Evolutionary conservation across 495 filamentous ascomycete species (phyloP).

Genomic region (Elasticomyces elasticus): DNA sequence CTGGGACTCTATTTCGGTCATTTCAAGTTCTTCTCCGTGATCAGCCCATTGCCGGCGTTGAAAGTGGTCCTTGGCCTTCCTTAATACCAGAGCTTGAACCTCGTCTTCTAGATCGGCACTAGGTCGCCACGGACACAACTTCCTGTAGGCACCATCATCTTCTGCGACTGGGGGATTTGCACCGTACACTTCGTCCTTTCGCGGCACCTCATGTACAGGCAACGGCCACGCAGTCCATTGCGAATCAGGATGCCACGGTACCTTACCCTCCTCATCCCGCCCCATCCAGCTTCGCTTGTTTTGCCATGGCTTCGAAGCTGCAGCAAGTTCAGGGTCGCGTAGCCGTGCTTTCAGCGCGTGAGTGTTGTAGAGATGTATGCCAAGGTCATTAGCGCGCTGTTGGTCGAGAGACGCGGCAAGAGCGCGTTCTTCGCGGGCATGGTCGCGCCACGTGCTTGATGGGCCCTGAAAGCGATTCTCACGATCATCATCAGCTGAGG

Average conservation of each 20-base stretch:
- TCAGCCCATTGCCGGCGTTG: conserved; percentile 25
- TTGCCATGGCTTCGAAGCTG: conserved; percentile 24
- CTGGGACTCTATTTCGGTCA: not conserved
- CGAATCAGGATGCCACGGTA: conserved; percentile 21
- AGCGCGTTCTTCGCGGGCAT: conserved; percentile 50
- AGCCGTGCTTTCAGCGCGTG: conserved; percentile 47
- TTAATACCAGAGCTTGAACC: conserved; percentile 51
- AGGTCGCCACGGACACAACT: conserved; percentile 36
- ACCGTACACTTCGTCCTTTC: conserved; percentile 39
- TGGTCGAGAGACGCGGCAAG: conserved; percentile 49
- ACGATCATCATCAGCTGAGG: conserved; percentile 26
- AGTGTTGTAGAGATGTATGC: conserved; percentile 66
- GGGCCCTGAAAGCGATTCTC: conserved; percentile 47
- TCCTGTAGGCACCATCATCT: conserved; percentile 41
- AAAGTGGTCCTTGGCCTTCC: conserved; percentile 56
- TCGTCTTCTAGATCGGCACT: conserved; percentile 57
- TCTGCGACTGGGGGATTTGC: conserved; percentile 14
- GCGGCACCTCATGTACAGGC: conserved; percentile 47
- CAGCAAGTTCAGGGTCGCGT: conserved; percentile 19
- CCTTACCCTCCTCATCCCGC: conserved; percentile 23
- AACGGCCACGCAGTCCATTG: conserved; percentile 79
- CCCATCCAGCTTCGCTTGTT: conserved; percentile 29
- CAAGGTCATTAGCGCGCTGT: conserved; percentile 50
- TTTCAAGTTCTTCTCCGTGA: not conserved
- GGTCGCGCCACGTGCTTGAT: conserved; percentile 47